phyloP scores from a whole-genome alignment of 176 grass and related monocot species.

The Carex myosuroides region DNA sequence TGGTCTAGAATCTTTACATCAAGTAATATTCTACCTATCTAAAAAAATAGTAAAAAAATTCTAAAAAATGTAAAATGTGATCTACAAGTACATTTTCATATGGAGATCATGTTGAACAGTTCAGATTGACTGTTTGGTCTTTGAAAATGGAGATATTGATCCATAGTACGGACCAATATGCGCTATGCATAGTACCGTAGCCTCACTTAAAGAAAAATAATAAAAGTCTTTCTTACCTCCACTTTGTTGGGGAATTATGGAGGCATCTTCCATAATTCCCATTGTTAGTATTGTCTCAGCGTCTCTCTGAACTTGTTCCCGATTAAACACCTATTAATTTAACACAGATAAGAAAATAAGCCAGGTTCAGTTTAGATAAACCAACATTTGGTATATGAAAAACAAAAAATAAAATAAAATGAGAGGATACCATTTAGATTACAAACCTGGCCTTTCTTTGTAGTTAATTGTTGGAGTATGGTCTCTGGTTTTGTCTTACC shows the following conservation, averaged over 20 bases:
- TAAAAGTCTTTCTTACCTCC: conserved; percentile 35
- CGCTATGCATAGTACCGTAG: too few species aligned
- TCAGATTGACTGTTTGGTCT: too few species aligned
- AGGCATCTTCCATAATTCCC: conserved; percentile 99
- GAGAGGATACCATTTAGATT: conserved; percentile 21
- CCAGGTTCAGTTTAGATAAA: conserved; percentile 11
- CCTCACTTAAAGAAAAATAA: neutral
- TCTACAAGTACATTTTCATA: too few species aligned
- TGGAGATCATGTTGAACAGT: too few species aligned
- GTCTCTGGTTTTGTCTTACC: conserved; percentile 82
- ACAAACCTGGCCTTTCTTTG: conserved; percentile 90
- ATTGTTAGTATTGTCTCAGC: conserved; percentile 98
- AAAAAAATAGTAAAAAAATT: too few species aligned
- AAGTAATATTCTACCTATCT: too few species aligned
- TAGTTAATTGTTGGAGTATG: conserved; percentile 81
- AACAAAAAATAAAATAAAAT: conserved; percentile 18
- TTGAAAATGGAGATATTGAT: too few species aligned
- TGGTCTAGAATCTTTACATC: too few species aligned
- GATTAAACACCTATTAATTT: conserved; percentile 73
- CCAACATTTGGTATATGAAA: conserved; percentile 3
- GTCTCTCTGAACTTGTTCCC: conserved; percentile 87
- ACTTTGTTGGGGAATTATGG: conserved; percentile 82
- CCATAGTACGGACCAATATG: too few species aligned
- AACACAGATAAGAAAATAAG: conserved; percentile 19
- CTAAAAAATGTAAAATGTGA: too few species aligned